phyloP scores from a whole-genome alignment of 78 protist genomes.

The Isochrysis galbana region DNA sequence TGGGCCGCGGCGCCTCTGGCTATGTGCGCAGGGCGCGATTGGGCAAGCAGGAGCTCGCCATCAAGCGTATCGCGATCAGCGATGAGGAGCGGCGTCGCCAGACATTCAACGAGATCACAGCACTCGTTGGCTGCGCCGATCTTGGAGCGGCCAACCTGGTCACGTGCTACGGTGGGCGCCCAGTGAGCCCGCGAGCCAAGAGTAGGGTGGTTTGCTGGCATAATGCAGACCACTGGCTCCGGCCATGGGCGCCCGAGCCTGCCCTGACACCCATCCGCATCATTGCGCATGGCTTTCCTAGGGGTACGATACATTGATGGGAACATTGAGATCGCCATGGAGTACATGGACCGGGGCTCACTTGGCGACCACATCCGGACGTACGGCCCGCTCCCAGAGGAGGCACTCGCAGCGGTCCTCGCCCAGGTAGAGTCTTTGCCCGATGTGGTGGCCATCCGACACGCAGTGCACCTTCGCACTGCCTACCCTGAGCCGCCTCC shows the following conservation, averaged over 20 bases:
- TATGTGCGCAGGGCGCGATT: not conserved
- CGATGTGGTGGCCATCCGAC: too few species aligned
- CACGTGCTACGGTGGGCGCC: not conserved
- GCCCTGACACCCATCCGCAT: too few species aligned
- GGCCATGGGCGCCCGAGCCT: too few species aligned
- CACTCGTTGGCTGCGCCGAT: not conserved
- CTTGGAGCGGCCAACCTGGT: not conserved
- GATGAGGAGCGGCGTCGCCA: not conserved
- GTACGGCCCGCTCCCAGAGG: not conserved
- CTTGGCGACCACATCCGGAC: not conserved
- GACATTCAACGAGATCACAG: not conserved
- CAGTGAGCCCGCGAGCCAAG: too few species aligned
- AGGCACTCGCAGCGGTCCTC: not conserved
- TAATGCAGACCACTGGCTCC: too few species aligned
- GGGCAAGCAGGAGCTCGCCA: not conserved
- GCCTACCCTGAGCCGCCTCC: too few species aligned
- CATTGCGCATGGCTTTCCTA: too few species aligned
- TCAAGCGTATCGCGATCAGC: not conserved
- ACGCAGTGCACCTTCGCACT: too few species aligned
- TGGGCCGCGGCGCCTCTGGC: slow-evolving; percentile 8
- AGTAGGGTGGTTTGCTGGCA: too few species aligned
- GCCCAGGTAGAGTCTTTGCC: too few species aligned
- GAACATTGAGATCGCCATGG: slow-evolving; percentile 32
- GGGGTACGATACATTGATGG: slow-evolving; percentile 31
- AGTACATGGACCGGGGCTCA: slow-evolving; percentile 49